A percentile compares a stretch with the other conserved stretches of the same genome.
Conservation (phyloP, 164 flowering plant species). For the Berberis vulgaris region DNA sequence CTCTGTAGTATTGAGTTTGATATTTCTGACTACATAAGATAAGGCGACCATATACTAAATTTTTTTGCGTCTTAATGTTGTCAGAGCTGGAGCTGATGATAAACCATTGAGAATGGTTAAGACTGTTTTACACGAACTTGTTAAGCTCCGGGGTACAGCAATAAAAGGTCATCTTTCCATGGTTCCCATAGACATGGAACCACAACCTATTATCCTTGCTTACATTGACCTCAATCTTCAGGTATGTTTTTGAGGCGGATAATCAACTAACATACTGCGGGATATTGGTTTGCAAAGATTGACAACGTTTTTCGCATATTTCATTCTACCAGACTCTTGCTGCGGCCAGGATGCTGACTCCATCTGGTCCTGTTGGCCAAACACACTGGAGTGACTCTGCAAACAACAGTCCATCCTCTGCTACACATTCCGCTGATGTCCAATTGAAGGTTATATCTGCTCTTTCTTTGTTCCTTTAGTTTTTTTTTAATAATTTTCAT, state of each 20-base stretch:
- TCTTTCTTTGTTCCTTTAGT: too few relatives aligned
- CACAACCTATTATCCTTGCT: slow-evolving; percentile 96
- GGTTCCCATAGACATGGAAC: slow-evolving; percentile 99
- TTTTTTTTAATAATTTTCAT: not conserved
- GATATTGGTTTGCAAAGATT: too few relatives aligned
- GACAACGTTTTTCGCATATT: not conserved
- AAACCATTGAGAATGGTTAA: slow-evolving; percentile 98
- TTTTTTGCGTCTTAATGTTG: not conserved
- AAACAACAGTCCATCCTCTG: slow-evolving; percentile 61
- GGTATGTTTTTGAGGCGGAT: slow-evolving; percentile 30
- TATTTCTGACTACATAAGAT: too few relatives aligned
- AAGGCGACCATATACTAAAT: not conserved
- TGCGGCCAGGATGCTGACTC: slow-evolving; percentile 95
- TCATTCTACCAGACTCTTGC: slow-evolving; percentile 71
- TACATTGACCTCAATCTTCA: slow-evolving; percentile 97
- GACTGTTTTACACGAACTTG: slow-evolving; percentile 97
- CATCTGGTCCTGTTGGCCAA: slow-evolving; percentile 85
- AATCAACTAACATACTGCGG: too few relatives aligned
- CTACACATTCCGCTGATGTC: slow-evolving; percentile 92
- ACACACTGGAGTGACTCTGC: slow-evolving; percentile 91
- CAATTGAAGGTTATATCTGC: slow-evolving; percentile 64
- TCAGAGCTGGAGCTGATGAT: slow-evolving; percentile 98
- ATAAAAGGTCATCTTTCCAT: slow-evolving; percentile 96
- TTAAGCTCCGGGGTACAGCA: slow-evolving; percentile 95
- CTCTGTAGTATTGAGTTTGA: too few relatives aligned